phyloP scores from a whole-genome alignment of 208 protist species.

The Leishmania guyanensis region DNA sequence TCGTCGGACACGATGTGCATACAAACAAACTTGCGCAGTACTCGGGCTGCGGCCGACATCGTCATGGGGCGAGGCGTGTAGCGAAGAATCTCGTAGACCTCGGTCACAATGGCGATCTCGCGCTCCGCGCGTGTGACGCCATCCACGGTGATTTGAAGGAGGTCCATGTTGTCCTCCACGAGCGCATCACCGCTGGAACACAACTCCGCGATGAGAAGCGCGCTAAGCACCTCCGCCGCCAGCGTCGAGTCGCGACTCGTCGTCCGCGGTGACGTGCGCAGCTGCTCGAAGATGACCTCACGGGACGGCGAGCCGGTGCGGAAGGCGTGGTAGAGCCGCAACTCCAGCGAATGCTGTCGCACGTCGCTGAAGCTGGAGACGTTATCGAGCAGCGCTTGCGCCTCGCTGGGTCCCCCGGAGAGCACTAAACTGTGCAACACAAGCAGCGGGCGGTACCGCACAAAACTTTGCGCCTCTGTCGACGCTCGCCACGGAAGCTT shows the following conservation, averaged over 20 bases:
- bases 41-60: conserved; percentile 31
- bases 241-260: conserved; percentile 43
- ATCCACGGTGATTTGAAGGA: conserved; percentile 70
- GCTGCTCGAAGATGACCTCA: conserved; percentile 52
- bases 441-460: conserved; percentile 67
- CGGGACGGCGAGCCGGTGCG: conserved; percentile 35
- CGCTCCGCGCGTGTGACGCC: conserved; percentile 41
- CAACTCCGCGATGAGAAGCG: conserved; percentile 67
- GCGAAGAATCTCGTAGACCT: conserved; percentile 55
- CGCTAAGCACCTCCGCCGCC: conserved; percentile 69
- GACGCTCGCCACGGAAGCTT: conserved; percentile 17
- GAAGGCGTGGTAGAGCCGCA: conserved; percentile 59
- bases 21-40: conserved; percentile 45
- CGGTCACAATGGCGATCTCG: conserved; percentile 53
- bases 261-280: conserved; percentile 47
- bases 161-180: conserved; percentile 58
- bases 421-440: conserved; percentile 31
- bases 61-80: conserved; percentile 20
- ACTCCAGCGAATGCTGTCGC: conserved; percentile 49
- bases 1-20: conserved; percentile 62
- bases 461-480: conserved; percentile 24
- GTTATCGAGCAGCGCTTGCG: conserved; percentile 19
- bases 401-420: conserved; percentile 21
- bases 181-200: conserved; percentile 37
- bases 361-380: conserved; percentile 49